Percentiles rank a stretch among this genome's conserved stretches.
Evolutionary conservation across 768 basidiomycete genomes (phyloP).

Genomic region (Arthromyces matolae): DNA sequence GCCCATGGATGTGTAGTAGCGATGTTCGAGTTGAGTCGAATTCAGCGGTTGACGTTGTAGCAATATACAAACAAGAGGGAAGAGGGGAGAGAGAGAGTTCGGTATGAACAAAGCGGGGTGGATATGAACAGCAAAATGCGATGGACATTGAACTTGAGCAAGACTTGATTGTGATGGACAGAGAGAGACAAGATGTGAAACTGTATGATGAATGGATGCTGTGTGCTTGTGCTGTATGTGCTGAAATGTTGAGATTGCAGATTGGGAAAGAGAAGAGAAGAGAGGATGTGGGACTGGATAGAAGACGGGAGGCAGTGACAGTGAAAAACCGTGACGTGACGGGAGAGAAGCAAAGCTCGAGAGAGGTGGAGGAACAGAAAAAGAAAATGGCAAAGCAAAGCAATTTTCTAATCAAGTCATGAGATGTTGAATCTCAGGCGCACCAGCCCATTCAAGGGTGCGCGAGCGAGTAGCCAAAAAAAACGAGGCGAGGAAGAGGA

Average conservation of each 20-base stretch:
- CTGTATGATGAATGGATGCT: not conserved
- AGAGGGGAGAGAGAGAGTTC: too few species aligned
- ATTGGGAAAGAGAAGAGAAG: not conserved
- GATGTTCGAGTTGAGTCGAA: too few species aligned
- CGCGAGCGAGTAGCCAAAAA: not conserved
- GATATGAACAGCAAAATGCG: too few species aligned
- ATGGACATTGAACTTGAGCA: not conserved
- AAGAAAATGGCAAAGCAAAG: not conserved
- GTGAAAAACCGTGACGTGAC: not conserved
- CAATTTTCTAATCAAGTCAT: slow-evolving; percentile 3
- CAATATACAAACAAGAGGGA: too few species aligned
- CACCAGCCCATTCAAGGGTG: not conserved
- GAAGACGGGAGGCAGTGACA: not conserved
- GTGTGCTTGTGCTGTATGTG: not conserved
- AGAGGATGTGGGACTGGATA: not conserved
- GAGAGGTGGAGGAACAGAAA: not conserved
- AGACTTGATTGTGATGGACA: not conserved
- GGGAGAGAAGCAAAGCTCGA: not conserved
- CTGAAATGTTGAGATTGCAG: not conserved
- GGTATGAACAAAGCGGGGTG: too few species aligned
- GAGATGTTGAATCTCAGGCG: slow-evolving; percentile 12
- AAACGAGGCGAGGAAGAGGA: not conserved
- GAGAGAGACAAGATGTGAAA: not conserved
- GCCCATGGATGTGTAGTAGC: too few species aligned
- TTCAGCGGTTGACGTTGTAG: too few species aligned